Evolutionary conservation across 257 asterid species (phyloP), one percentile per base, ranked within the genome.

Genomic region (Avicennia marina): DNA sequence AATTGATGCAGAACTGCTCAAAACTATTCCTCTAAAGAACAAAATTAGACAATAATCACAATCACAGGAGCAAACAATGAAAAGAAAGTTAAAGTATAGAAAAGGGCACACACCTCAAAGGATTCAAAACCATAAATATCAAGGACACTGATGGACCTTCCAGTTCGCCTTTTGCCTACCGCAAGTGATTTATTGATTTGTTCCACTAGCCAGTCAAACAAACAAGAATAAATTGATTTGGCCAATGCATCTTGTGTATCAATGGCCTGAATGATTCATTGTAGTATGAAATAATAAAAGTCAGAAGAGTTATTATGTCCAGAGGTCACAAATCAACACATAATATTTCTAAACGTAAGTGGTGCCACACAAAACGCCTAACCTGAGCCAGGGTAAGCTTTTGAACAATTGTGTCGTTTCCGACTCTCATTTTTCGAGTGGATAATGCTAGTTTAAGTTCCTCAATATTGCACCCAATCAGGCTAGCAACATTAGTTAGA

Each of bases 61-160:
- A 26, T 22, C 2, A 24, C 16, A 52, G 22, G 52, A 34, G 60
- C 68, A 67, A 54, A 62, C 49, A 17, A 55, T 29, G 38, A 45
- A 55, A 21, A 47, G 53, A 17, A 66, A 40, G 48, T 32, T 22
- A 33, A 53, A 46, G 18, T 42, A 40, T 46, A 66, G 50, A 56
- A 13, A 42, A 51, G 57, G 27, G 59, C 51, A 54, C 71, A 54
- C 66, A 89, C 99, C 90, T 84, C 90, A 79, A 93, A 93, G 43
- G 99, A 89, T 78, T 93, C 99, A 71, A 93, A 93, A 49, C 99
- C 99, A 58, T 93, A 93, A 53, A 93, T 93, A 81, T 93, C 99
- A 33, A 93, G 95, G 73, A 93, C 86, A 75, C 95, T 93, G 68
- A 93, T 93, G 59, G 97, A 89, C 76, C 97, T 86, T 64, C 96